A percentile compares a stretch with the other conserved stretches of the same genome.
Conservation (phyloP, 2,329 filamentous ascomycete species). For the Alternaria consortialis region DNA sequence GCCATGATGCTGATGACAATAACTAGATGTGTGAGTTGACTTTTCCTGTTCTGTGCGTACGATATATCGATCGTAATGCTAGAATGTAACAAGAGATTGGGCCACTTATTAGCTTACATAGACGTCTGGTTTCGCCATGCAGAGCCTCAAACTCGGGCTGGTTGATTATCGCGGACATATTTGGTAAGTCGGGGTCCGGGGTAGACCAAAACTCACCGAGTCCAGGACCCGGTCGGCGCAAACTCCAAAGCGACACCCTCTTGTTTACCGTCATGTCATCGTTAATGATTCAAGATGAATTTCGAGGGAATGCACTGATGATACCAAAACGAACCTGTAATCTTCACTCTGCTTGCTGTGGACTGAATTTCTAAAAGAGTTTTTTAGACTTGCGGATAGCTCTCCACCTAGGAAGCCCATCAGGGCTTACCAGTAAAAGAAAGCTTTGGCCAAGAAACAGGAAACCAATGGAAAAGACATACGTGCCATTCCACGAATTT, state of each 20-base stretch:
- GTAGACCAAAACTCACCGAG: slow-evolving; percentile 8
- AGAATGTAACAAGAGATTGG: neutral
- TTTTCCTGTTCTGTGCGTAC: neutral
- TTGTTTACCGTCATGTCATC: no score
- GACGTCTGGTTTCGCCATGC: neutral
- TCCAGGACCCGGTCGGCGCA: neutral
- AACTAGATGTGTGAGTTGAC: neutral
- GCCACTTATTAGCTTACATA: neutral
- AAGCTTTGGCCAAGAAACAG: neutral
- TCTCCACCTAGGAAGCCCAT: neutral
- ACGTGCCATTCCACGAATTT: neutral
- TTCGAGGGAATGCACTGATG: neutral
- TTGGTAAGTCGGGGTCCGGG: slow-evolving; percentile 6
- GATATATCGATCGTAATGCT: neutral
- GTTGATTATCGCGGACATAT: neutral
- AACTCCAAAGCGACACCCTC: neutral
- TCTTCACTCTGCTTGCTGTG: no score
- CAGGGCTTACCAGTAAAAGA: neutral
- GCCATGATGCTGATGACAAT: slow-evolving; percentile 1
- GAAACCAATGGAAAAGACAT: neutral
- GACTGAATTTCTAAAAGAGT: no score
- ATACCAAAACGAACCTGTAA: neutral
- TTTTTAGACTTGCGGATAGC: neutral
- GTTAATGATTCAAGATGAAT: neutral
- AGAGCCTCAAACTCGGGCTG: neutral